Evolutionary conservation across 2,329 filamentous ascomycete species (phyloP), one percentile per base, ranked within the genome.

Genomic region (Fusarium ambrosium): DNA sequence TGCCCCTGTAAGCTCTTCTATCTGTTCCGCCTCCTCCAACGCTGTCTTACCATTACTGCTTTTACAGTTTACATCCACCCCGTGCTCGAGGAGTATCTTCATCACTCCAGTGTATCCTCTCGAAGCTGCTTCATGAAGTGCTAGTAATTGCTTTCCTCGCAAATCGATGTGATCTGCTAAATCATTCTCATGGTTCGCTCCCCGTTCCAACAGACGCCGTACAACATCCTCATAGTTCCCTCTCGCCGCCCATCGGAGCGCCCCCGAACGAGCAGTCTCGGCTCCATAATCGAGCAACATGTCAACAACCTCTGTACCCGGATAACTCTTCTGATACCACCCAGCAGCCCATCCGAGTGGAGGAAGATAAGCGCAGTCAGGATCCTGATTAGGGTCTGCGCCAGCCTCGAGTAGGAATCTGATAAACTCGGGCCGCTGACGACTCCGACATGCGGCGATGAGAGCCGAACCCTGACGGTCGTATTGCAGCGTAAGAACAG

Each of bases 381-480:
- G 29, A 34, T 59, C 56, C 10, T 36, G 32, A 4, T 73, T 72
- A 4, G 71, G 71, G 34, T 74, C 71, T n/a, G 66, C 69, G 20
- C 71, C 71, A 2, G 43, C 18, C 10, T 70, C 64, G 55, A 74
- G 71, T 1, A 74, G 37, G 24, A 66, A 70, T 16, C 32, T 43
- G 27, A 74, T 39, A 20, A 61, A 70, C 7, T 70, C 66, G 13
- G 55, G 16, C 4, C 60, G 34, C 43, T 69, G 61, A 11, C 55
- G 51, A 45, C 59, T 36, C 68, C 66, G 55, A 53, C 70, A 74
- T 6, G 72, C 72, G n/a, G 66, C 62, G 9, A 61, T 53, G 18
- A 74, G 60, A 18, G 70, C 66, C 4, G 72, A 60, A 18, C 72
- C 72, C 10, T 62, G 58, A 7, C n/a, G 45, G 14, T 70, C 66